These are phyloP conservation scores for Conidiobolus incongruus DNA, from an alignment of 371 early-diverging fungal genomes.

Conservation along the genomic window DNA sequence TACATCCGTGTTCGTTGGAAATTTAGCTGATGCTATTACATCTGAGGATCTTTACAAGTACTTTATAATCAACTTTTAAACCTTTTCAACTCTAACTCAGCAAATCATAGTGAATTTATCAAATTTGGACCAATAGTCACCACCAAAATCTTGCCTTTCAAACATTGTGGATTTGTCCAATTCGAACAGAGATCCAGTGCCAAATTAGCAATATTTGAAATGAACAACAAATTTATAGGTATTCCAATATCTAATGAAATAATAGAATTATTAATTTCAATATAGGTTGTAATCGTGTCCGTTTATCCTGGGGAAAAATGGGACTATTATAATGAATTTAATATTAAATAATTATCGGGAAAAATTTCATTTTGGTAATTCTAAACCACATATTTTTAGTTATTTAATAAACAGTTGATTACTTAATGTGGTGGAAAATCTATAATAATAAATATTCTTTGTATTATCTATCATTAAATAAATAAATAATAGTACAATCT, in stretches of 20 bases:
- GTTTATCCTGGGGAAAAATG: constrained; percentile 82
- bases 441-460: too few relatives aligned
- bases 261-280: too few relatives aligned
- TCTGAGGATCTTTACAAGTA: constrained; percentile 55
- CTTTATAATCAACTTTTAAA: background rate
- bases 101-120: constrained; percentile 24
- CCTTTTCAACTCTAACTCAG: background rate
- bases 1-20: constrained; percentile 90
- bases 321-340: too few relatives aligned
- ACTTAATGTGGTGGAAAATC: too few relatives aligned
- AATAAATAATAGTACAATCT: too few relatives aligned
- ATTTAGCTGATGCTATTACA: constrained; percentile 44
- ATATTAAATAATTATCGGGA: too few relatives aligned
- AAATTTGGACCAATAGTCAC: constrained; percentile 74
- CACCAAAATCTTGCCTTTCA: constrained; percentile 83
- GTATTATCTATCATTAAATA: too few relatives aligned
- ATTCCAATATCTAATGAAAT: too few relatives aligned
- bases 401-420: too few relatives aligned
- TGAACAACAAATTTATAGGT: too few relatives aligned
- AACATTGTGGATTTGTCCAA: constrained; percentile 87
- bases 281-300: constrained; percentile 57
- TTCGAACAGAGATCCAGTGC: constrained; percentile 59
- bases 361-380: too few relatives aligned
- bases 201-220: constrained; percentile 63
- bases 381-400: too few relatives aligned